Evolutionary conservation across 2,329 filamentous ascomycete species (phyloP).

Genomic region (Nothophaeocryptopus gaeumannii): DNA sequence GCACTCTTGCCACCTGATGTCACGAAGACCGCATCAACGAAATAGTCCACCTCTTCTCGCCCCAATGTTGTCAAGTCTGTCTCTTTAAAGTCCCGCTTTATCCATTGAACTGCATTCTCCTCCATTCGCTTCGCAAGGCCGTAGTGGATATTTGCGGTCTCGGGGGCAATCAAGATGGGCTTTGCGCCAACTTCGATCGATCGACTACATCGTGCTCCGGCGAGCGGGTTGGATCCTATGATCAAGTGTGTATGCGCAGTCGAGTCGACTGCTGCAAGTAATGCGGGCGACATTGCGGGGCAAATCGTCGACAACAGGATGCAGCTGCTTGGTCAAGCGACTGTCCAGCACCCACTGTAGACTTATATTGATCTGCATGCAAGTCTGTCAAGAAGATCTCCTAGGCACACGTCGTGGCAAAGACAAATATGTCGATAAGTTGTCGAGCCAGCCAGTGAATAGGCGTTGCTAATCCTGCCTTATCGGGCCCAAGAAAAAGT

Average conservation of each 20-base stretch:
- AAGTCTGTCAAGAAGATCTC: neutral
- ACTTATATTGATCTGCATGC: no score
- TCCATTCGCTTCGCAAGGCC: conserved; percentile 64
- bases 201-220: conserved; percentile 76
- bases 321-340: no score
- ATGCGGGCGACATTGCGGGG: conserved; percentile 47
- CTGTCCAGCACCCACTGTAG: no score
- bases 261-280: conserved; percentile 72
- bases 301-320: conserved; percentile 6
- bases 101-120: conserved; percentile 63
- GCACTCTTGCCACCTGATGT: conserved; percentile 57
- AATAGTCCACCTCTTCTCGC: conserved; percentile 69
- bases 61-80: conserved; percentile 72
- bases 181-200: conserved; percentile 78
- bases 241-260: conserved; percentile 75
- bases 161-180: conserved; percentile 74
- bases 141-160: conserved; percentile 56
- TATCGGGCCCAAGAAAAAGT: conserved; percentile 11
- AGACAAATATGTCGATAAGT: conserved; percentile 9
- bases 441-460: conserved; percentile 11
- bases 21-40: conserved; percentile 92
- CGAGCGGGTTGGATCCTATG: conserved; percentile 80
- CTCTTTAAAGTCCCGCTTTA: conserved; percentile 65
- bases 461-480: conserved; percentile 15
- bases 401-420: conserved; percentile 10